Evolutionary conservation across 2,329 filamentous ascomycete genomes (phyloP), one percentile per base, ranked within the genome.

Genomic region (Ascocoryne sarcoides): DNA sequence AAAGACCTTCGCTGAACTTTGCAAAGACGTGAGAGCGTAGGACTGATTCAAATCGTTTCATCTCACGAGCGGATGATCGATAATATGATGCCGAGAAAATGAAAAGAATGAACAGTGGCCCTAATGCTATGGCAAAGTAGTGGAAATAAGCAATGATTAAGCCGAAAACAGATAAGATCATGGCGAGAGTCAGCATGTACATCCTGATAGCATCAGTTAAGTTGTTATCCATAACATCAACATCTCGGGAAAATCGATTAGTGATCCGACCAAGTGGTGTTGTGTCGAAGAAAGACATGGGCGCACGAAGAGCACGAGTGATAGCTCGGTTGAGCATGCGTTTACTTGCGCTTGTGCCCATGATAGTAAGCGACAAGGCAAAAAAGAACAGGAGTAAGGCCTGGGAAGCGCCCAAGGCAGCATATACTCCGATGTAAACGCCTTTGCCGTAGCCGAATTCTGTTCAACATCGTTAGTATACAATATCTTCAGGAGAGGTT

Each of bases 81-180:
- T 96, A 96, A 65, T 94, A 96, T 35, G 78, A 77, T 0, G 89
- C 79, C 0, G 88, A 84, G 41, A 93, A 75, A 29, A 93, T 54
- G 67, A 95, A 95, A 34, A 93, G 58, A 32, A 87, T 44, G 47
- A 86, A 76, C 1, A 96, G 69, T 0, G 80, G 79, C 1, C 69
- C 76, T 1, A 85, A 64, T 1, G 80, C 80, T 41, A 84, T 74
- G 21, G 73, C 76, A 28, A 75, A 60, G 63, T 87, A 95, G 65
- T 92, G 79, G 66, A 93, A 96, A 65, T 84, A 95, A n/a, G 85
- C 82, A 54, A 96, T 92, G 65, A 95, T 93, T 50, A 96, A 71
- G 30, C 80, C 77, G 58, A 95, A 94, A 23, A 95, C 84, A 4
- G 84, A 80, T 2, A 81, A 67, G 50, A 95, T 87, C 73, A 83